Conservation (phyloP, 2,329 filamentous ascomycete genomes). For the Pestalotiopsis sp. region DNA sequence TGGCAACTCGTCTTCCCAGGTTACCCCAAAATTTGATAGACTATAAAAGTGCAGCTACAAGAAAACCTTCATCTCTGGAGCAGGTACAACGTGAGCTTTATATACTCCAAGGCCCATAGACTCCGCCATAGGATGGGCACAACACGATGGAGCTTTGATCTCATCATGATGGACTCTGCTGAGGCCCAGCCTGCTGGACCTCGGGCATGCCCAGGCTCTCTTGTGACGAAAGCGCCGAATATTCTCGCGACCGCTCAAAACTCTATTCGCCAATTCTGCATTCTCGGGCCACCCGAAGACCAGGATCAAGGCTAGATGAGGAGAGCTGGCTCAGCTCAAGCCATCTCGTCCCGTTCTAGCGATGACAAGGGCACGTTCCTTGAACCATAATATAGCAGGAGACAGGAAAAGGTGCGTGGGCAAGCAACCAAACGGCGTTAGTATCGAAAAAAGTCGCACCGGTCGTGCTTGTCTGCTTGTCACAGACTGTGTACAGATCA, state of each 20-base stretch:
- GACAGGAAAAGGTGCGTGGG: neutral
- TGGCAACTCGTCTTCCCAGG: neutral
- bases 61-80: neutral
- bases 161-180: neutral
- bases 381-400: neutral
- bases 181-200: neutral
- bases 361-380: neutral
- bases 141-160: neutral
- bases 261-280: neutral
- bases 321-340: neutral
- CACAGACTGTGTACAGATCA: neutral
- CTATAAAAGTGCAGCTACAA: neutral
- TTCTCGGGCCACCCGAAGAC: neutral
- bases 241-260: constrained; percentile 5
- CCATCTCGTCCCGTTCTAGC: neutral
- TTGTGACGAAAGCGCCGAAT: constrained; percentile 10
- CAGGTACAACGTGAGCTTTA: neutral
- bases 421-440: neutral
- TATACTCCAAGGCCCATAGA: neutral
- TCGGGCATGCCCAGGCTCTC: neutral
- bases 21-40: neutral
- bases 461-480: neutral
- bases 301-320: neutral
- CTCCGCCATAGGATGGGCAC: neutral
- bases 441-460: neutral